Evolutionary conservation across 2,329 filamentous ascomycete genomes (phyloP), one percentile per base, ranked within the genome.

Genomic region (Talaromyces piceae): DNA sequence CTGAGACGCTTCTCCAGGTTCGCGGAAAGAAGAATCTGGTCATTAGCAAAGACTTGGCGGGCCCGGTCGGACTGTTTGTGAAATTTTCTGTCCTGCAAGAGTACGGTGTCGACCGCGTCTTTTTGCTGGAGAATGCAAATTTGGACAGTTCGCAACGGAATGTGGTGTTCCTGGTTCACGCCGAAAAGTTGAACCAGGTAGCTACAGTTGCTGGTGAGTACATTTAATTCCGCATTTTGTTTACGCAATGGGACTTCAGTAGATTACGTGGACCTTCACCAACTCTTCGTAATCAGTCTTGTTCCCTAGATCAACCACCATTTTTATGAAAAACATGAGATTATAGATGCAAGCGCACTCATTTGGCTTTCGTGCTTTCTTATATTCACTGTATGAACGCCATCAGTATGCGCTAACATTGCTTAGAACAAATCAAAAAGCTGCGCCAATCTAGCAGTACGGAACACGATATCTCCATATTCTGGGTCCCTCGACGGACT

Each of bases 1-100:
- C 54, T 73, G 54, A 73, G 56, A 41, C 53, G 53, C n/a, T 56
- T 45, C 47, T 56, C 41, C 65, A 98, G 93, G 89, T 97, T 58
- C 88, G 91, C 67, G 94, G 94, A 61, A 98, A 97, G 81, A 98
- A 98, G 79, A 97, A 96, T 65, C 77, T 98, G 55, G 87, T 98
- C 48, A 86, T 98, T 65, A 91, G 97, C 68, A 88, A 87, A 70
- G 85, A 84, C 61, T 79, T 98, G 61, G 90, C 91, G 59, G 93
- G 91, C 22, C 88, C 91, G 26, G 80, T 98, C 59, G 89, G 91
- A 54, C 79, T 91, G 54, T 86, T 98, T 59, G 89, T 95, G 73
- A 96, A 96, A 69, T 95, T 96, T 64, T 91, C 91, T 20, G 91
- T 88, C 8, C 79, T 96, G 13, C 89, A 97, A 66, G 93, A 98